A percentile compares a stretch with the other conserved stretches of the same genome.
Conservation (phyloP, 148 eudicot species). For the Camellia granthamiana region DNA sequence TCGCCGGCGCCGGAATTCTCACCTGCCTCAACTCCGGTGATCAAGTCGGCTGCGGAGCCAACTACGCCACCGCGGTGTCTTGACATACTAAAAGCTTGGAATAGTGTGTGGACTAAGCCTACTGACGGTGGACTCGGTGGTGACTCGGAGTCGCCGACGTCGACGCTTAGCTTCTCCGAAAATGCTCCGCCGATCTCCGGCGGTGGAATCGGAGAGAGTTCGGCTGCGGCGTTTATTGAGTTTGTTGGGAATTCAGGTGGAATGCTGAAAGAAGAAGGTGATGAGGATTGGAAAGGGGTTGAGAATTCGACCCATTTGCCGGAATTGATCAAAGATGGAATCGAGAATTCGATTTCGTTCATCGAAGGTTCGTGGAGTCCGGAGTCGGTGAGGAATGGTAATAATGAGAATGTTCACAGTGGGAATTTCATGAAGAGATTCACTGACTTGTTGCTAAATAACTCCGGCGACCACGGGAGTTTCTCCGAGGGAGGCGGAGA, state of each 20-base stretch:
- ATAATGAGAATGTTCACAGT: background rate
- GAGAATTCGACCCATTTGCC: slow-evolving; percentile 14
- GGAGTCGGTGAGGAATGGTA: slow-evolving; percentile 14
- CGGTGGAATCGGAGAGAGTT: slow-evolving; percentile 16
- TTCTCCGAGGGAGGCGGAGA: slow-evolving; percentile 22
- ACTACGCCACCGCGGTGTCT: slow-evolving; percentile 36
- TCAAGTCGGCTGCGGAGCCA: slow-evolving; percentile 14
- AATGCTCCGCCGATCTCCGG: slow-evolving; percentile 17
- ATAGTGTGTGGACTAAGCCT: slow-evolving; percentile 27
- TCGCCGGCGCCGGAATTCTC: slow-evolving; percentile 7
- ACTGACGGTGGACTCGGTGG: slow-evolving; percentile 6
- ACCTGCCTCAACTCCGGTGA: slow-evolving; percentile 15
- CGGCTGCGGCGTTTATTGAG: slow-evolving; percentile 40
- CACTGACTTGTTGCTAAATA: slow-evolving; percentile 66
- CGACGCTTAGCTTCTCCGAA: slow-evolving; percentile 67
- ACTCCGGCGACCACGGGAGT: slow-evolving; percentile 17
- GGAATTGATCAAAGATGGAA: slow-evolving; percentile 17
- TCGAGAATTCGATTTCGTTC: slow-evolving; percentile 34
- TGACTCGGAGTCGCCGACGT: slow-evolving; percentile 65
- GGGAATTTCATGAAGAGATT: slow-evolving; percentile 59
- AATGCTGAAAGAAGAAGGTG: slow-evolving; percentile 44
- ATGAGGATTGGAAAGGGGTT: slow-evolving; percentile 24
- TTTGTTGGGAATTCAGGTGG: slow-evolving; percentile 43
- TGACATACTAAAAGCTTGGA: slow-evolving; percentile 62
- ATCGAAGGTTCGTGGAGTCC: slow-evolving; percentile 27